Base-by-base conservation (phyloP, 805 yeast genomes). In the Saturnispora diversa region DNA sequence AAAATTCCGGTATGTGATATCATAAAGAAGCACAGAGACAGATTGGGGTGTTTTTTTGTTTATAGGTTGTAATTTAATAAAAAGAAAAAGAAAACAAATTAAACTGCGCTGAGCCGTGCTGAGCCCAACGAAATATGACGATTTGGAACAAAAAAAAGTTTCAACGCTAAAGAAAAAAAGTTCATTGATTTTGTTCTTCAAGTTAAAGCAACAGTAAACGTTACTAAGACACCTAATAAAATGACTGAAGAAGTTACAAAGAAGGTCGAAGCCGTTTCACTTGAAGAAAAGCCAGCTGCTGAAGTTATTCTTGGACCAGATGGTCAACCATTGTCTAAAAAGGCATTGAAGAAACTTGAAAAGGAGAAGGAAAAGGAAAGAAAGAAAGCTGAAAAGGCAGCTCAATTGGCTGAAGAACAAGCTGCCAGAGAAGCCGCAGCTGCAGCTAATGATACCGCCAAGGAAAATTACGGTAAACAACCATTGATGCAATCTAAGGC, bases 371-470 rank as follows among this genome's bases (percentile, higher is more conserved):
- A 88, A 65, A 90, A 90, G 70, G 94, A 81, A 51, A 78, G 74
- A 58, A 90, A 88, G 73, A 88, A 88, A 70, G 92, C 86, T 29
- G 97, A 85, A 62, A 81, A 80, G 55, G 97, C 92, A 39, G 94
- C 83, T 28, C 84, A 84, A 64, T 65, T 84, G 44, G 95, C 90
- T 30, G 74, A 75, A 47, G 96, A 87, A 62, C 82, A 81, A 64
- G 94, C 88, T 47, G 88, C 81, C 50, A 83, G 75, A 49, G 81
- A 80, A 28, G 62, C 60, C 15, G 72, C 68, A 38, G 80, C 80
- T 32, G 75, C 77, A 33, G 92, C 86, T 46, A 79, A 76, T 49
- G 98, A 92, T 62, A 80, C 82, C 35, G 92, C 97, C 32, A 81
- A 75, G 59, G 92, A 69, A 8, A 78, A 82, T 64, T 92, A 92